These are phyloP conservation scores for Phytophthora sojae DNA, from an alignment of 352 stramenopile genomes.

Conservation along the genomic window DNA sequence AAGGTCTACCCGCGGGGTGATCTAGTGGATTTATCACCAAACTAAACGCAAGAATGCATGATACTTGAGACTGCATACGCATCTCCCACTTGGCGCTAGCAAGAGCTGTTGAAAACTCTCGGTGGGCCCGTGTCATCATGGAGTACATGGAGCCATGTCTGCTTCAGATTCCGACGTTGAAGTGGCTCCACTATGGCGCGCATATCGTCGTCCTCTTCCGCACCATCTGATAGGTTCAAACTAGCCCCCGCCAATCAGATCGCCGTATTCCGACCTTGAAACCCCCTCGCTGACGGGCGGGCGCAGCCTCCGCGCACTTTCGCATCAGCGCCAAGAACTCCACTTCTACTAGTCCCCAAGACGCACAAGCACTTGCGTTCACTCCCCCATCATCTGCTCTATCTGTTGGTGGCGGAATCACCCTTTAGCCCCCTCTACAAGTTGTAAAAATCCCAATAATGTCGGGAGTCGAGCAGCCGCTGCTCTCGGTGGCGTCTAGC, in stretches of 20 bases:
- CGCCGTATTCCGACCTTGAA: neutral
- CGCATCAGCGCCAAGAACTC: neutral
- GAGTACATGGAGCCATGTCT: neutral
- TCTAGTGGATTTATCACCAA: no score
- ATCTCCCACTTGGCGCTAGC: neutral
- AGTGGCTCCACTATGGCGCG: conserved; percentile 8
- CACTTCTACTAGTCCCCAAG: neutral
- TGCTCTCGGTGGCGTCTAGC: conserved; percentile 42
- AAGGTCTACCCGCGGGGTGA: no score
- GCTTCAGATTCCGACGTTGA: conserved; percentile 10
- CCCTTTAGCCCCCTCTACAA: conserved; percentile 2
- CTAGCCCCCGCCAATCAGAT: conserved; percentile 14
- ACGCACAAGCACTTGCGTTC: neutral
- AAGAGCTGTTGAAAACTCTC: neutral
- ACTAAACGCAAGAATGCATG: neutral
- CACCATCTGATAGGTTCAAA: conserved; percentile 20
- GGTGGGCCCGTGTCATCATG: neutral
- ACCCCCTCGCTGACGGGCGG: conserved; percentile 8
- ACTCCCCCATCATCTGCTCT: conserved; percentile 13
- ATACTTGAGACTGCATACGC: no score
- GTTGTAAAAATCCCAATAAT: conserved; percentile 18
- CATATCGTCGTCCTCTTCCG: conserved; percentile 19
- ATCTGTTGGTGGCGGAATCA: conserved; percentile 12
- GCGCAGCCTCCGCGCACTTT: neutral
- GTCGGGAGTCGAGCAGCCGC: conserved; percentile 43